Conservation (phyloP, 768 basidiomycete genomes). For the Lentinula lateritia region DNA sequence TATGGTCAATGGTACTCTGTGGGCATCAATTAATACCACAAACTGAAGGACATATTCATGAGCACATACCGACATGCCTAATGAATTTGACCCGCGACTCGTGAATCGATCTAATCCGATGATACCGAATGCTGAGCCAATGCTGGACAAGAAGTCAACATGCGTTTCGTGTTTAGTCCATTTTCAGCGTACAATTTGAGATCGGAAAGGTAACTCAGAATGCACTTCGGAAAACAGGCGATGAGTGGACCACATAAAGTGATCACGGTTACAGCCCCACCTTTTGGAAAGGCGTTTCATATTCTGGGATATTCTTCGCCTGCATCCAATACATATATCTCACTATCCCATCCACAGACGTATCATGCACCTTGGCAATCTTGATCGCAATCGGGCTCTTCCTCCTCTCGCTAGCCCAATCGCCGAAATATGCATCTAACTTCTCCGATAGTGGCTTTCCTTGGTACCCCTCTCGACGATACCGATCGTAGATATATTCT, state of each 20-base stretch:
- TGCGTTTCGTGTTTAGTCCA: background rate
- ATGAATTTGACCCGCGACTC: constrained; percentile 37
- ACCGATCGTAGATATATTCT: constrained; percentile 30
- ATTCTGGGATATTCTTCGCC: constrained; percentile 59
- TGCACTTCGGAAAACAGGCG: constrained; percentile 43
- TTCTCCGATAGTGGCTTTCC: background rate
- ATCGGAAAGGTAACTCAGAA: constrained; percentile 76
- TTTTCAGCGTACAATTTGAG: constrained; percentile 55
- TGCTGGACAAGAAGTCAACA: constrained; percentile 32
- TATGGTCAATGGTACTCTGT: constrained; percentile 73
- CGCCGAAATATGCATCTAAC: background rate
- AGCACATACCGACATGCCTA: constrained; percentile 57
- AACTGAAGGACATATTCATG: background rate
- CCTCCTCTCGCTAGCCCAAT: constrained; percentile 49
- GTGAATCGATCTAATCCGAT: constrained; percentile 47
- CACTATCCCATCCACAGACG: constrained; percentile 39
- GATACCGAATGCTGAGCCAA: constrained; percentile 46
- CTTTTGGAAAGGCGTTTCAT: constrained; percentile 73
- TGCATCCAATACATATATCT: constrained; percentile 78
- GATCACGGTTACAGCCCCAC: constrained; percentile 25
- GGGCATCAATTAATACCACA: background rate
- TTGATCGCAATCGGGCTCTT: constrained; percentile 68
- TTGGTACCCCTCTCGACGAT: background rate
- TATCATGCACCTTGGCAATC: constrained; percentile 38
- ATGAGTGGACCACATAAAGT: background rate